A percentile compares a stretch with the other conserved stretches of the same genome.
phyloP scores from a whole-genome alignment of 2,329 filamentous ascomycete genomes.

The Aspergillus oerlinghausenensis region DNA sequence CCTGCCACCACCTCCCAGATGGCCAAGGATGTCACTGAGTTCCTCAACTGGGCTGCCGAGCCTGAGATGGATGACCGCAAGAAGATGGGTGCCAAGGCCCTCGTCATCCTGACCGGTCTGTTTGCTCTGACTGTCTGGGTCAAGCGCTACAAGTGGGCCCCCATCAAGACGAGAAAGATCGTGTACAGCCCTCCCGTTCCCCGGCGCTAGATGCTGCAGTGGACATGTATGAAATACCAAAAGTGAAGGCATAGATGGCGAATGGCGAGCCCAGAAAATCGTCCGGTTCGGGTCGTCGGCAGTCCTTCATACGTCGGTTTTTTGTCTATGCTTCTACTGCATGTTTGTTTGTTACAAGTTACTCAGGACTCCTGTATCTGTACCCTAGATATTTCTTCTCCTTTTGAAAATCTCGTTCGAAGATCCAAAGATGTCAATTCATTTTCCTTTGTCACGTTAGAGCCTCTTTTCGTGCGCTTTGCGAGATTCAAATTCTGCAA shows the following conservation, averaged over 20 bases:
- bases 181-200: constrained; percentile 70
- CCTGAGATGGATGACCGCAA: constrained; percentile 99
- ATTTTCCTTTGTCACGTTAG: constrained; percentile 25
- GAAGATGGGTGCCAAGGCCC: constrained; percentile 98
- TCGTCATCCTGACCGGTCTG: constrained; percentile 72
- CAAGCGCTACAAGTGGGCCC: constrained; percentile 99
- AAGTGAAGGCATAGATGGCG: constrained; percentile 24
- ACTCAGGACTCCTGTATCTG: constrained; percentile 39
- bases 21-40: constrained; percentile 98
- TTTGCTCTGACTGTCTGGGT: constrained; percentile 91
- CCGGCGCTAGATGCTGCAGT: constrained; percentile 30
- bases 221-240: constrained; percentile 27
- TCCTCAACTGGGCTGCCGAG: constrained; percentile 98
- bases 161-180: constrained; percentile 93
- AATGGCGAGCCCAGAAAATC: constrained; percentile 22
- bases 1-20: constrained; percentile 95
- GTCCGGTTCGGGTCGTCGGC: constrained; percentile 20
- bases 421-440: constrained; percentile 37
- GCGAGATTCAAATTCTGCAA: background rate
- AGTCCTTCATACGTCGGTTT: constrained; percentile 25
- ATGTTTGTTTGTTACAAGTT: constrained; percentile 35
- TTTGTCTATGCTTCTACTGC: constrained; percentile 26
- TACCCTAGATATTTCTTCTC: constrained; percentile 40
- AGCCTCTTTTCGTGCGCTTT: background rate
- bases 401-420: constrained; percentile 36